These are phyloP conservation scores for Apophysomyces ossiformis DNA, from an alignment of 371 early-diverging fungal species.

Conservation along the genomic window DNA sequence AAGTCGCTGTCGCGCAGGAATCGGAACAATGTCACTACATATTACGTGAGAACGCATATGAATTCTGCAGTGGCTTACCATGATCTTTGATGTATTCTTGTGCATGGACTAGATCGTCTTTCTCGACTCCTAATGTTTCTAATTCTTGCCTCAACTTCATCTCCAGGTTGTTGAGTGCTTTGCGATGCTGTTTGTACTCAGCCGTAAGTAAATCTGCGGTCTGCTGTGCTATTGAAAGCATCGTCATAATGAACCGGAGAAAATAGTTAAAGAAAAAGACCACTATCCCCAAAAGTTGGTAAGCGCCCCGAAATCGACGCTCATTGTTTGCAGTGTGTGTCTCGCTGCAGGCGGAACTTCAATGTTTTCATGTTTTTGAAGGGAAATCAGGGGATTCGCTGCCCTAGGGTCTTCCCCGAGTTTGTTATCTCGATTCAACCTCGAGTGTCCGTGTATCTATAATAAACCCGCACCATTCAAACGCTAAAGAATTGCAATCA, in stretches of 20 bases:
- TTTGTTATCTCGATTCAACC: background rate
- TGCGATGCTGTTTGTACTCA: conserved; percentile 27
- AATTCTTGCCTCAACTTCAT: conserved; percentile 25
- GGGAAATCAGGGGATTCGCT: background rate
- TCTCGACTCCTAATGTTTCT: conserved; percentile 20
- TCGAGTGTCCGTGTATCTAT: background rate
- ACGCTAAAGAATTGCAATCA: background rate
- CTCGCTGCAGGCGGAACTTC: background rate
- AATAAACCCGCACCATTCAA: background rate
- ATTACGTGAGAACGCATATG: background rate
- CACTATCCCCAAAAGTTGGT: conserved; percentile 2
- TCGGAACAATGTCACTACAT: conserved; percentile 35
- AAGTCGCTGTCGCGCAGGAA: conserved; percentile 22
- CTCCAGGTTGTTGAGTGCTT: conserved; percentile 18
- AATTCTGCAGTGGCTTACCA: conserved; percentile 21
- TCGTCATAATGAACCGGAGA: conserved; percentile 5
- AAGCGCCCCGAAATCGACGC: background rate
- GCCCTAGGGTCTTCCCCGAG: background rate
- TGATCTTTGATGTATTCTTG: conserved; percentile 31
- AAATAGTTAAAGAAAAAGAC: background rate
- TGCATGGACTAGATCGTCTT: conserved; percentile 30
- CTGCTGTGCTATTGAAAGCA: conserved; percentile 25
- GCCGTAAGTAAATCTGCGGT: conserved; percentile 25
- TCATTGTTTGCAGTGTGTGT: background rate
- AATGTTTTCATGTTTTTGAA: background rate